Evolutionary conservation across 1,284 basidiomycete species (phyloP).

Genomic region (Apiotrichum gamsii): DNA sequence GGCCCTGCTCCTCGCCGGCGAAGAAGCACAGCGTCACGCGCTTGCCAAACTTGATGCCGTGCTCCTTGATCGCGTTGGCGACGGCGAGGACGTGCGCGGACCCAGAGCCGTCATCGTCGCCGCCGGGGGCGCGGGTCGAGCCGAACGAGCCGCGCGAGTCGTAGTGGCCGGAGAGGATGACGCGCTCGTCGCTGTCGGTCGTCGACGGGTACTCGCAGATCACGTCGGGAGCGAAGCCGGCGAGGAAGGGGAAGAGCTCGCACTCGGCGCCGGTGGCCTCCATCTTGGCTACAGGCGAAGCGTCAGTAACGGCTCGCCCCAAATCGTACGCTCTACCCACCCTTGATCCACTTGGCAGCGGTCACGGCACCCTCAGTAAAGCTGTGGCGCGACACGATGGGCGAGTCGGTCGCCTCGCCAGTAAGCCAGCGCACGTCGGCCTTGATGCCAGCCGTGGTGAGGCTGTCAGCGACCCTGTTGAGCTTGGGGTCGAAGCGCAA

Average conservation of each 20-base stretch:
- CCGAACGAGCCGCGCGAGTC: conserved; percentile 83
- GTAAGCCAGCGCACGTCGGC: conserved; percentile 71
- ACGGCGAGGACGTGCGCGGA: conserved; percentile 65
- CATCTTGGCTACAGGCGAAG: conserved; percentile 48
- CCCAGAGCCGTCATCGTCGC: conserved; percentile 65
- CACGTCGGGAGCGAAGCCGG: conserved; percentile 73
- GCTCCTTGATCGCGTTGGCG: conserved; percentile 60
- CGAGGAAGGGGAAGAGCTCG: conserved; percentile 58
- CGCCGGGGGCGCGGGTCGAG: conserved; percentile 61
- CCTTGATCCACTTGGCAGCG: conserved; percentile 71
- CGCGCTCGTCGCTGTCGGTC: conserved; percentile 49
- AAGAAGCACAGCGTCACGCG: conserved; percentile 47
- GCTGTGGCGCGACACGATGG: conserved; percentile 66
- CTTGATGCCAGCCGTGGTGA: conserved; percentile 52
- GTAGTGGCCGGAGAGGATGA: conserved; percentile 71
- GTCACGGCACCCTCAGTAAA: conserved; percentile 62
- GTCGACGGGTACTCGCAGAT: conserved; percentile 54
- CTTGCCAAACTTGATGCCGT: conserved; percentile 52
- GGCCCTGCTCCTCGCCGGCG: conserved; percentile 51
- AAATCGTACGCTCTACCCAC: conserved; percentile 26
- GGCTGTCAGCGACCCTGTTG: conserved; percentile 12
- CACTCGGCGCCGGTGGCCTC: conserved; percentile 68
- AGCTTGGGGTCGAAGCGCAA: conserved; percentile 24
- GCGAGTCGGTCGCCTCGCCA: conserved; percentile 59
- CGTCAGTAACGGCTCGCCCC: neutral